phyloP scores from a whole-genome alignment of 208 protist species.

The Leishmania tarentolae region DNA sequence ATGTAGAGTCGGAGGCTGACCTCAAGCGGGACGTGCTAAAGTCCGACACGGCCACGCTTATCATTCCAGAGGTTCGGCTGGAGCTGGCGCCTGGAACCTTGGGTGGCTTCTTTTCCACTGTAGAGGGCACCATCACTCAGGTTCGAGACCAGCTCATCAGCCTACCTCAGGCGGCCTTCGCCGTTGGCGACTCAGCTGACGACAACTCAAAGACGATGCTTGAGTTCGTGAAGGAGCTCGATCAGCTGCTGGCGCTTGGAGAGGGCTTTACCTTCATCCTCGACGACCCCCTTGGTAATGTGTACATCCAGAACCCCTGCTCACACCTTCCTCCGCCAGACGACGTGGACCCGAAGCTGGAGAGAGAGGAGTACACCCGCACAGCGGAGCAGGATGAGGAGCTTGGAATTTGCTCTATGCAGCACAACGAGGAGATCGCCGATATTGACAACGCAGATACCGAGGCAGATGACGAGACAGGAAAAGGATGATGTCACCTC shows the following conservation, averaged over 20 bases:
- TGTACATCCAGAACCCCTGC: conserved; percentile 94
- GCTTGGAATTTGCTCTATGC: conserved; percentile 89
- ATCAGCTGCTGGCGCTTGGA: conserved; percentile 64
- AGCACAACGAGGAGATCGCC: conserved; percentile 28
- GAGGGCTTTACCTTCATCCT: conserved; percentile 92
- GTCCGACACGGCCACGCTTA: conserved; percentile 87
- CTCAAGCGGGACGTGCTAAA: conserved; percentile 95
- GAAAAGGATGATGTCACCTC: background rate
- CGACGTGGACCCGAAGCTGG: conserved; percentile 84
- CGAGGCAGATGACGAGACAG: background rate
- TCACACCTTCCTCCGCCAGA: conserved; percentile 84
- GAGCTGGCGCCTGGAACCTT: conserved; percentile 89
- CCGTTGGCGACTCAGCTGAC: conserved; percentile 68
- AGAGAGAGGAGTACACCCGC: conserved; percentile 77
- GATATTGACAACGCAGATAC: background rate
- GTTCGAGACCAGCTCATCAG: conserved; percentile 86
- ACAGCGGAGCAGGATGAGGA: conserved; percentile 94
- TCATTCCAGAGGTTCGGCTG: conserved; percentile 90
- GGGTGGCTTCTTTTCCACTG: conserved; percentile 94
- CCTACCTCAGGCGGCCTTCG: conserved; percentile 81
- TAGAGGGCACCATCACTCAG: conserved; percentile 92
- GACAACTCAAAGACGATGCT: conserved; percentile 70
- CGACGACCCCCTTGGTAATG: conserved; percentile 92
- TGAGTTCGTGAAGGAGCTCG: conserved; percentile 82
- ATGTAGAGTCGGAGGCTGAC: conserved; percentile 79